Evolutionary conservation across 768 basidiomycete genomes (phyloP).

Genomic region (Suillus luteus): DNA sequence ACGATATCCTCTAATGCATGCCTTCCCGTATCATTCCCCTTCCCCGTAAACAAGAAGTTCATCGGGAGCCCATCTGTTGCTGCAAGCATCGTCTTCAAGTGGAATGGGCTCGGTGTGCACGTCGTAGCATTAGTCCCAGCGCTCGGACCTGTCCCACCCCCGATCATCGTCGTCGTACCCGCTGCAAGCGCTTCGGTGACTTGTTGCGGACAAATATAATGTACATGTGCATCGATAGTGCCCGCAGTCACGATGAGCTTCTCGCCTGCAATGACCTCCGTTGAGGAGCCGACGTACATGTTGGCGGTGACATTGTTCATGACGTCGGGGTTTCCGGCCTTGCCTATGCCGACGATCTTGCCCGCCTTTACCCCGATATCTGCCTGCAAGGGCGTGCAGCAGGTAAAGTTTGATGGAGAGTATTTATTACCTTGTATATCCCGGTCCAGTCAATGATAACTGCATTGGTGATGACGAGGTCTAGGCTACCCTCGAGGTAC

Average conservation of each 20-base stretch:
- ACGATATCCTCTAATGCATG: slow-evolving; percentile 79
- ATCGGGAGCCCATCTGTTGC: slow-evolving; percentile 89
- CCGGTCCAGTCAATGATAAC: slow-evolving; percentile 94
- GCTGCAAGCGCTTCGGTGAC: slow-evolving; percentile 81
- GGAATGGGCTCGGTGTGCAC: slow-evolving; percentile 88
- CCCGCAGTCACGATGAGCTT: slow-evolving; percentile 93
- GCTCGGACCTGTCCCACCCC: slow-evolving; percentile 93
- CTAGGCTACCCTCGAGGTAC: slow-evolving; percentile 63
- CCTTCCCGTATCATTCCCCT: slow-evolving; percentile 88
- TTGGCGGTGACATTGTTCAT: slow-evolving; percentile 77
- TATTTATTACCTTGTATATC: slow-evolving; percentile 76
- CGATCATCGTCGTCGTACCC: slow-evolving; percentile 92
- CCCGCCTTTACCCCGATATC: slow-evolving; percentile 93
- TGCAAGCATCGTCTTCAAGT: slow-evolving; percentile 87
- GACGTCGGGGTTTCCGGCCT: slow-evolving; percentile 94
- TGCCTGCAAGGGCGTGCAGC: slow-evolving; percentile 53
- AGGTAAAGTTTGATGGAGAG: background rate
- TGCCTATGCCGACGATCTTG: slow-evolving; percentile 85
- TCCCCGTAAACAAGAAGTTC: slow-evolving; percentile 95
- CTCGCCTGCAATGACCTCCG: slow-evolving; percentile 96
- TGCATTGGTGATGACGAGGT: slow-evolving; percentile 94
- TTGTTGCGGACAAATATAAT: slow-evolving; percentile 95
- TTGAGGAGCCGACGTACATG: slow-evolving; percentile 85
- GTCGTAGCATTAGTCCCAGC: slow-evolving; percentile 90
- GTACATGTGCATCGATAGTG: slow-evolving; percentile 88